Evolutionary conservation across 495 filamentous ascomycete genomes (phyloP).

Genomic region (Neurospora sp.): DNA sequence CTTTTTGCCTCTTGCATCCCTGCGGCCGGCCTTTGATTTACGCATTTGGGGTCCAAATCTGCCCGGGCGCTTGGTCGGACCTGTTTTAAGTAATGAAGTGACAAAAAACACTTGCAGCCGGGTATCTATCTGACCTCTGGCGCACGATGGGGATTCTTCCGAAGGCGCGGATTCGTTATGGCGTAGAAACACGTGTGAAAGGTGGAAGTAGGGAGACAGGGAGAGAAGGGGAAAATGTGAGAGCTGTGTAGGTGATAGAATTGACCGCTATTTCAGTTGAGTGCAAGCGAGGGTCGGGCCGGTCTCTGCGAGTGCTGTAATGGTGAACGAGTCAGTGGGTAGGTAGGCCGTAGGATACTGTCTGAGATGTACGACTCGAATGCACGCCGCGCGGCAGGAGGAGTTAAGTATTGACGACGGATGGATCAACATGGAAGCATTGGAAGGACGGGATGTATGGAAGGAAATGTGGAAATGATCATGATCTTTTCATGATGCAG

Average conservation of each 20-base stretch:
- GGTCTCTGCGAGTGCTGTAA: background rate
- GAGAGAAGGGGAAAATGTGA: no score
- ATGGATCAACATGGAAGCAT: background rate
- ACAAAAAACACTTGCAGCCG: background rate
- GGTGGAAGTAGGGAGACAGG: no score
- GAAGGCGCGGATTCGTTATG: background rate
- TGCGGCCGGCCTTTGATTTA: background rate
- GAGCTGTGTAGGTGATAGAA: background rate
- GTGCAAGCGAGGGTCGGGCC: background rate
- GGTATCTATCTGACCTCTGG: background rate
- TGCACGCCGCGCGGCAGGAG: background rate
- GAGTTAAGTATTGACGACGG: background rate
- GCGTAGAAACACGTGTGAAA: background rate
- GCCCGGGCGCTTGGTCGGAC: background rate
- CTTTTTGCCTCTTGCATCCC: background rate
- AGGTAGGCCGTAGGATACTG: background rate
- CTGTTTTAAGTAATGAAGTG: background rate
- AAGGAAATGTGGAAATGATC: background rate
- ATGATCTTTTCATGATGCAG: background rate
- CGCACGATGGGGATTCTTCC: background rate
- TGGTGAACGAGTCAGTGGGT: background rate
- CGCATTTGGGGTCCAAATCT: background rate
- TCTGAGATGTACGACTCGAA: background rate
- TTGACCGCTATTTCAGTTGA: background rate
- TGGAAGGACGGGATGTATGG: background rate